These are phyloP conservation scores for Dothistroma pini DNA, from an alignment of 2,329 filamentous ascomycete species.

Conservation along the genomic window DNA sequence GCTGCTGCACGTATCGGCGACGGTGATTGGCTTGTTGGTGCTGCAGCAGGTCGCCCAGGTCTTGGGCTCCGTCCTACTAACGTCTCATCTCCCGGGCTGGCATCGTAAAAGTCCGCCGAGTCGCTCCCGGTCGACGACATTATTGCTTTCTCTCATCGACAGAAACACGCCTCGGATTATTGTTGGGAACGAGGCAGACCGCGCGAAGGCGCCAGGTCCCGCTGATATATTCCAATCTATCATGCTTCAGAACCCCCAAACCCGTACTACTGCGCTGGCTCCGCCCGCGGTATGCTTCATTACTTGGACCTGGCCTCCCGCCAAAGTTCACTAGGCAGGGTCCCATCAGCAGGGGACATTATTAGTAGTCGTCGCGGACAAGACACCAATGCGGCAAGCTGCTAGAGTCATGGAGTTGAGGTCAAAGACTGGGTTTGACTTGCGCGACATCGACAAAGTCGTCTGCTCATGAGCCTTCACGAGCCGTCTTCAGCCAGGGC, in stretches of 20 bases:
- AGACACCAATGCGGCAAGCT: neutral
- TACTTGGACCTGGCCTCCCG: constrained; percentile 2
- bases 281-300: neutral
- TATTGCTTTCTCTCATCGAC: neutral
- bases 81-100: neutral
- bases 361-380: neutral
- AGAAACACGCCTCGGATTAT: neutral
- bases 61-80: neutral
- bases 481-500: neutral
- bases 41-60: too few species aligned
- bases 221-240: neutral
- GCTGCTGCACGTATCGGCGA: neutral
- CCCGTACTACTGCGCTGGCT: neutral
- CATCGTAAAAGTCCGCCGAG: neutral
- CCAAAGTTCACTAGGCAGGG: neutral
- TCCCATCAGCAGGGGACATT: neutral
- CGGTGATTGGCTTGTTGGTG: neutral
- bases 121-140: neutral
- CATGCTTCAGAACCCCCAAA: neutral
- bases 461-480: neutral
- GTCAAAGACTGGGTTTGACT: neutral
- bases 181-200: neutral
- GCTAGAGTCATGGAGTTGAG: neutral
- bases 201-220: neutral
- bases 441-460: neutral